Percentiles rank a stretch among this genome's conserved stretches.
These are phyloP conservation scores for Fusarium sp. DNA, from an alignment of 2,329 filamentous ascomycete genomes.

Conservation along the genomic window DNA sequence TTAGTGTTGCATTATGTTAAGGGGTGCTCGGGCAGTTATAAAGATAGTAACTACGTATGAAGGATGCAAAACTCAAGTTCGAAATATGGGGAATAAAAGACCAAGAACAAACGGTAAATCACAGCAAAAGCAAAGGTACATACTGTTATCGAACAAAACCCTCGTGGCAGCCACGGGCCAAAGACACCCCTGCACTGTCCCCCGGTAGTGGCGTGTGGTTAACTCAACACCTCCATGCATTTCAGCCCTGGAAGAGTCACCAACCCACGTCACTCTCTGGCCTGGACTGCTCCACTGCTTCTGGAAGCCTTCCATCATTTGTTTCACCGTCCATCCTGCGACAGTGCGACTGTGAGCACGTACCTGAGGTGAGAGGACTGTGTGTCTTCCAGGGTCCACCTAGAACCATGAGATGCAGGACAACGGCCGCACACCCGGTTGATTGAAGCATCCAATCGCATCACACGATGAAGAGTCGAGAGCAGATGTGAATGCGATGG, in stretches of 20 bases:
- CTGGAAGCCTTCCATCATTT: conserved; percentile 46
- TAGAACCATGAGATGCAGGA: conserved; percentile 23
- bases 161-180: conserved; percentile 46
- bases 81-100: conserved; percentile 26
- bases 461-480: conserved; percentile 18
- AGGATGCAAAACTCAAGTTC: conserved; percentile 10
- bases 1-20: conserved; percentile 21
- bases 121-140: conserved; percentile 42
- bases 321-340: conserved; percentile 40
- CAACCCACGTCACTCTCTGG: conserved; percentile 27
- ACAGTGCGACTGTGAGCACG: conserved; percentile 38
- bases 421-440: conserved; percentile 35
- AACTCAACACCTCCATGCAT: conserved; percentile 22
- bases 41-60: no score
- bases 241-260: conserved; percentile 37
- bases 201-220: conserved; percentile 20
- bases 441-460: conserved; percentile 19
- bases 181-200: conserved; percentile 41
- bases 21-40: no score
- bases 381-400: conserved; percentile 30
- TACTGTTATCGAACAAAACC: conserved; percentile 31
- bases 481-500: conserved; percentile 3
- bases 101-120: conserved; percentile 36
- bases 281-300: conserved; percentile 40
- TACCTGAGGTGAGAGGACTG: conserved; percentile 18